A percentile compares a stretch with the other conserved stretches of the same genome.
Conservation (phyloP, 129 eudicot genomes). For the Ambrosia trifida region DNA sequence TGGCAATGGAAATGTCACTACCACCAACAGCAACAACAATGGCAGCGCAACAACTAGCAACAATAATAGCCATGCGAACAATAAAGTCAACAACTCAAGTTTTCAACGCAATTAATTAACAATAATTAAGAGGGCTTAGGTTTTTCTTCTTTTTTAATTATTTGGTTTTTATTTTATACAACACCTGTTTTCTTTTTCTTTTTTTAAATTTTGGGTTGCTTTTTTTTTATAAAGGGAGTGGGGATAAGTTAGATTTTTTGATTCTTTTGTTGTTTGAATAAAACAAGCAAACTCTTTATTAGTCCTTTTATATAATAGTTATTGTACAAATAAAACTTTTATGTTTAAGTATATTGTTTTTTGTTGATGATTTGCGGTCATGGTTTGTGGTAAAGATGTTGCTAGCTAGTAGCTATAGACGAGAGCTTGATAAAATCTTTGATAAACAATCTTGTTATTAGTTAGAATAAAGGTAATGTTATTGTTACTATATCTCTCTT, state of each 20-base stretch:
- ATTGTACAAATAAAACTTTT: not conserved
- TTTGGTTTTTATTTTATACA: constrained; percentile 16
- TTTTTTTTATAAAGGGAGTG: not conserved
- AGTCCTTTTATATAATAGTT: constrained; percentile 11
- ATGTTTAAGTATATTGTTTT: not conserved
- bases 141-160: constrained; percentile 7
- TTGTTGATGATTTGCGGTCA: too few species aligned
- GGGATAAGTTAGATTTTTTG: constrained; percentile 36
- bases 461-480: not conserved
- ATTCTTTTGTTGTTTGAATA: constrained; percentile 45
- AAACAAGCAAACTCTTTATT: constrained; percentile 25
- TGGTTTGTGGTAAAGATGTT: too few species aligned
- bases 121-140: constrained; percentile 24
- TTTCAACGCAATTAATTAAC: constrained; percentile 41
- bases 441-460: not conserved
- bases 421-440: too few species aligned
- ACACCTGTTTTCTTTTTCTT: constrained; percentile 20
- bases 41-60: constrained; percentile 49
- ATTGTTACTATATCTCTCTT: constrained; percentile 10
- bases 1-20: constrained; percentile 27
- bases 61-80: constrained; percentile 52
- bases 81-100: constrained; percentile 51
- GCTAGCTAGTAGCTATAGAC: too few species aligned
- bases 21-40: constrained; percentile 49
- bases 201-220: not conserved